phyloP scores from a whole-genome alignment of 108 stramenopile species.

The Nitzschia sp. region DNA sequence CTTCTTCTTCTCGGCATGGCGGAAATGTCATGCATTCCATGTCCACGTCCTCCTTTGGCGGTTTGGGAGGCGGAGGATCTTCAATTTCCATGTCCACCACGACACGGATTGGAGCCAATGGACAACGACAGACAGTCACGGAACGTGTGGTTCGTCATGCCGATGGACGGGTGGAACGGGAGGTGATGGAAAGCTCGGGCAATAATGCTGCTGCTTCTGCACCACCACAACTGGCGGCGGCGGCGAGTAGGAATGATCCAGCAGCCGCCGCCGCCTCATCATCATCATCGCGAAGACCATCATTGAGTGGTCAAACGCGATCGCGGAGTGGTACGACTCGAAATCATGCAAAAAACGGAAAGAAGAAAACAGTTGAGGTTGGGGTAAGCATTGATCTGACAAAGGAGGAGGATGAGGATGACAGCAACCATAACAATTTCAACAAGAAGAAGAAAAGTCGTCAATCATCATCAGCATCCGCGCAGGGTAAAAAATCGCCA shows the following conservation, averaged over 20 bases:
- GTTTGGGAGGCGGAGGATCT: slow-evolving; percentile 24
- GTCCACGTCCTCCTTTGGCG: slow-evolving; percentile 35
- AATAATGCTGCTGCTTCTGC: not conserved
- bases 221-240: not conserved
- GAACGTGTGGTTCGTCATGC: slow-evolving; percentile 67
- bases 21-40: slow-evolving; percentile 6
- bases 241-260: not conserved
- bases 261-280: not conserved
- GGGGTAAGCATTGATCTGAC: too few species aligned
- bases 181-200: slow-evolving; percentile 38
- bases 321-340: not conserved
- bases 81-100: slow-evolving; percentile 28
- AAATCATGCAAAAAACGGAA: too few species aligned
- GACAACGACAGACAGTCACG: slow-evolving; percentile 70
- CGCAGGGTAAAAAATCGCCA: too few species aligned
- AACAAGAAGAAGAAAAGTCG: too few species aligned
- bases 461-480: too few species aligned
- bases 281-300: not conserved
- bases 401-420: too few species aligned
- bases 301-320: slow-evolving; percentile 1
- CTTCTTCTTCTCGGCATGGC: too few species aligned
- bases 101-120: slow-evolving; percentile 77
- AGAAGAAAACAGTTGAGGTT: too few species aligned
- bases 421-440: too few species aligned
- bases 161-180: slow-evolving; percentile 79